Base-by-base conservation (phyloP, 768 basidiomycete species). In the Suillus paluster region DNA sequence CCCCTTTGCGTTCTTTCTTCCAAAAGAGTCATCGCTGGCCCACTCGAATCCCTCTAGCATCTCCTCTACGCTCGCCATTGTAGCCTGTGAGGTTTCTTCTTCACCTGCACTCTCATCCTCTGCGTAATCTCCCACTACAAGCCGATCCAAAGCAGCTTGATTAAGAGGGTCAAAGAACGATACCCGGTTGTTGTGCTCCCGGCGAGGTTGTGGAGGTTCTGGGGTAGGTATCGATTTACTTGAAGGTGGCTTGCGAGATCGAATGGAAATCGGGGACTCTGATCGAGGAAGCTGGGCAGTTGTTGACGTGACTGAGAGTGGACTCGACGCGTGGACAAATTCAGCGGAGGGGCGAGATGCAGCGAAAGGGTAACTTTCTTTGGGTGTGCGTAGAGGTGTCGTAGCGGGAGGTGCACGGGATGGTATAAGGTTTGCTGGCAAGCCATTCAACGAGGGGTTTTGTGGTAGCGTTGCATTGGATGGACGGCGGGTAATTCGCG, bases 41-140 rank as follows among this genome's bases (percentile, higher is more conserved):
- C 95, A 99, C 74, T 99, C 97, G 69, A 97, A 97, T 0, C 97
- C 96, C 69, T 99, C 97, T 27, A 99, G 82, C 94, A 99, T 96
- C 73, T 99, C 97, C 72, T 99, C 97, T 2, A 99, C 95, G 74
- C 88, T 97, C 6, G 90, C 80, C 77, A 99, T 83, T 4, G 93
- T 94, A 10, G 89, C 92, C 65, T 93, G 89, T 12, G 86, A 83
- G 60, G 84, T 87, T 67, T 93, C 92, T 58, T 90, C 90, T 60
- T 88, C 89, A 14, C 81, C 85, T 17, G 84, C 84, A 10, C 77
- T 79, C 33, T 86, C 87, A 27, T 83, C 83, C 11, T 76, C 71
- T 27, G 72, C 80, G 61, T 79, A 77, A 38, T 73, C 72, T 3
- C 75, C 77, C 34, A 81, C 80, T 17, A 94, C 82, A 17, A 95